Base-by-base conservation (phyloP, 805 yeast genomes). In the Ogataea trehalophila region DNA sequence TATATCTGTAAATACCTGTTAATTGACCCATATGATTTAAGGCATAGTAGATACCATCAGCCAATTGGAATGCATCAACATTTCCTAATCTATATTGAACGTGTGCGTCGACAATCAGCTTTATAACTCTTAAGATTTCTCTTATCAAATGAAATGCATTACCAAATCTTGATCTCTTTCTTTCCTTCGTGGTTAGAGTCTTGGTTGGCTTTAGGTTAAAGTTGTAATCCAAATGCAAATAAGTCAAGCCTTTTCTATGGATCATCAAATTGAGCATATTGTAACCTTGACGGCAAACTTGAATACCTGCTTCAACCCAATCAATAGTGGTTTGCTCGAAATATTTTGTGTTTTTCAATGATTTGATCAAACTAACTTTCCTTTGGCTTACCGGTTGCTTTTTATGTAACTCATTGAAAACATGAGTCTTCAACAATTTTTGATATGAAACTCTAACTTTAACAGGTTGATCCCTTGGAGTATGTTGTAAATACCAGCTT, bases 301-400 rank as follows among this genome's bases (percentile, higher is more conserved):
- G 98, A 48, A 94, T 71, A 29, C 97, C 99, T 1, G 98, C 99
- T 65, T 94, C 99, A 3, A 92, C 94, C 99, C 99, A 94, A 66
- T 94, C 99, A 43, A 94, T 83, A 0, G 91, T 76, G 0, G 99
- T 92, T 57, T 87, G 84, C 61, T 89, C 96, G 67, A 94, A 94
- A 63, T 80, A 94, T 59, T 88, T 91, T 0, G 99, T 94, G 41
- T 76, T 73, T 48, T 81, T 80, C 54, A 94, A 74, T 31, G 81
- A 74, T 51, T 79, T 80, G 26, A 94, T 62, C 14, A 94, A 68
- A 37, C 79, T 75, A 6, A 77, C 73, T 55, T 81, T 85, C 43
- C 75, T 74, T 14, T 53, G 54, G 40, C 68, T 74, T 33, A 71
- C 69, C 2, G 73, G 68, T 3, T 71, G 67, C 22, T 65, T 67